Base-by-base conservation (phyloP, 305 asterid species). In the Fraxinus xanthoxyloides region DNA sequence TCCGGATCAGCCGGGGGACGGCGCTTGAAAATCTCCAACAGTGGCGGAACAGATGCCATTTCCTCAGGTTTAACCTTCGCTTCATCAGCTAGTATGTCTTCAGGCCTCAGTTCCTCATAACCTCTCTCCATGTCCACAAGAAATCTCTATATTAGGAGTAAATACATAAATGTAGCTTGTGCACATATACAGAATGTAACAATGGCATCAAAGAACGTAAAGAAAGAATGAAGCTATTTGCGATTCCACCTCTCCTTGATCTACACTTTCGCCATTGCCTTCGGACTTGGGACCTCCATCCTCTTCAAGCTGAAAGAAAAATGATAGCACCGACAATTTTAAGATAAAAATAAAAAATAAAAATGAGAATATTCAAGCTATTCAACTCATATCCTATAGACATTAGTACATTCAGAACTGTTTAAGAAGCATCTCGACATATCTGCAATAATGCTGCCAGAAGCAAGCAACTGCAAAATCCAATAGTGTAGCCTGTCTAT, bases 1-100 rank as follows among this genome's bases (percentile, higher is more conserved):
- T 87, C 89, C 65, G 89, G 87, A 76, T 43, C 84, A 76, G 88
- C 83, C 36, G 88, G 92, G 48, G 92, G 90, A n/a, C 76, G 88
- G 2, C 76, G 88, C 77, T 85, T 77, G 5, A 90, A 90, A 75
- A 38, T 87, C 82, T 87, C 92, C 61, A 89, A 89, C 86, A 85
- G 38, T 12, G 92, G 87, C 26, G 90, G 92, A 6, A 90, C 92
- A 51, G 84, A 85, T 12, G 92, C 89, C 51, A 84, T 89, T 79
- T 87, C 92, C 87, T 81, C 87, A 24, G 74, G 75, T 82, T 86
- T 89, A 79, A 80, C 70, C 72, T 87, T n/a, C 24, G 7, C 63
- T 51, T 51, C 63, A 15, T 51, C 63, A 51, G 63, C 63, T 51
- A 51, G n/a, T 13, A 51, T 51, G 17, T 51, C 23, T 5, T 87